Conservation (phyloP, 129 eudicot species). For the Flaveria ramosissima region DNA sequence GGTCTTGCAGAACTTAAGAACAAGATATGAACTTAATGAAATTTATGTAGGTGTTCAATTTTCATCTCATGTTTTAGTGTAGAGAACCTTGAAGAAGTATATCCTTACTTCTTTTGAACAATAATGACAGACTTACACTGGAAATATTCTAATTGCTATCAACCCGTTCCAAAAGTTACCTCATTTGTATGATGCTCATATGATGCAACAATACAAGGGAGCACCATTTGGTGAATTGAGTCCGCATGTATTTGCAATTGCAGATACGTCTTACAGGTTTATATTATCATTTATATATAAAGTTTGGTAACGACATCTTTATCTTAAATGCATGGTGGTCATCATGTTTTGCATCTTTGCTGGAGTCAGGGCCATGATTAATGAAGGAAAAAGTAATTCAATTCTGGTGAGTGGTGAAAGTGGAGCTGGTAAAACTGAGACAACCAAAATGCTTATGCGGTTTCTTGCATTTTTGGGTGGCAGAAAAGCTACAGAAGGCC, state of each 20-base stretch:
- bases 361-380: slow-evolving; percentile 83
- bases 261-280: slow-evolving; percentile 96
- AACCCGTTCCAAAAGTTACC: slow-evolving; percentile 96
- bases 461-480: slow-evolving; percentile 98
- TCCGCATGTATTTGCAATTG: slow-evolving; percentile 98
- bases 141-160: slow-evolving; percentile 94
- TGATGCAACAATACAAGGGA: slow-evolving; percentile 99
- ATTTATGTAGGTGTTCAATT: slow-evolving; percentile 71
- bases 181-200: slow-evolving; percentile 81
- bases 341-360: slow-evolving; percentile 11
- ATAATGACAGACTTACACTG: slow-evolving; percentile 86
- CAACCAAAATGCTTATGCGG: slow-evolving; percentile 98
- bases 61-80: slow-evolving; percentile 7
- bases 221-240: slow-evolving; percentile 93
- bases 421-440: slow-evolving; percentile 99
- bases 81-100: background rate
- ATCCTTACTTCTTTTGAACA: background rate
- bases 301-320: slow-evolving; percentile 11
- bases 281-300: background rate
- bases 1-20: slow-evolving; percentile 74
- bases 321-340: slow-evolving; percentile 15
- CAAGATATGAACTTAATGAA: slow-evolving; percentile 94
- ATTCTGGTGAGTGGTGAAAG: slow-evolving; percentile 99
- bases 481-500: slow-evolving; percentile 92
- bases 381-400: slow-evolving; percentile 91